Conservation (phyloP, 768 basidiomycete species). For the Harrya chromipes region DNA sequence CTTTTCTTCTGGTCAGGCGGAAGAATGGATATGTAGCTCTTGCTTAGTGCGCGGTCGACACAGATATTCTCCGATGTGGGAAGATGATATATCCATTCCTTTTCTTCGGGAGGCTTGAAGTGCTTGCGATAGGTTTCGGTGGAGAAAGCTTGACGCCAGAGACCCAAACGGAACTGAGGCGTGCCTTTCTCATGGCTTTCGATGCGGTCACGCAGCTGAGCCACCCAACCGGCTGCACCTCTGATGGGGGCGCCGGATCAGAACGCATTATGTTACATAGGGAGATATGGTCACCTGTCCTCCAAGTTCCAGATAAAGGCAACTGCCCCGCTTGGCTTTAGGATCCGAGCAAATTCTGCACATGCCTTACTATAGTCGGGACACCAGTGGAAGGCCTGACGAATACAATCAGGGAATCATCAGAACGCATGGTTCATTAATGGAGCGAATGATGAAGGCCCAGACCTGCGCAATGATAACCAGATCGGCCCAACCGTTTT, state of each 20-base stretch:
- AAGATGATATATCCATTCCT: constrained; percentile 50
- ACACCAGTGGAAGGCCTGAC: constrained; percentile 92
- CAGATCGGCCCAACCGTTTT: constrained; percentile 73
- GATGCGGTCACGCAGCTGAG: constrained; percentile 62
- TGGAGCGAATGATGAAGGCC: not conserved
- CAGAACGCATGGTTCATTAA: not conserved
- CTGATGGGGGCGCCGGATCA: constrained; percentile 30
- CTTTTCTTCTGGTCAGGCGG: constrained; percentile 53
- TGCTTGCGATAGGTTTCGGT: constrained; percentile 53
- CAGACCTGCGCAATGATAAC: constrained; percentile 71
- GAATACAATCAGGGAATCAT: constrained; percentile 6
- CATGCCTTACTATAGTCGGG: constrained; percentile 72
- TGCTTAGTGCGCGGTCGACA: constrained; percentile 69
- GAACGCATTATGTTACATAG: not conserved
- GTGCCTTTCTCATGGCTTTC: constrained; percentile 68
- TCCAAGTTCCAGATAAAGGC: constrained; percentile 92
- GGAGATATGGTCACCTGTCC: constrained; percentile 48
- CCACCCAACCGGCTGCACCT: constrained; percentile 69
- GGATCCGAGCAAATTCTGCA: constrained; percentile 73
- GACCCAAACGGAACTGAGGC: constrained; percentile 76
- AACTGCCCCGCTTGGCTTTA: constrained; percentile 71
- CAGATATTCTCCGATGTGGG: constrained; percentile 52
- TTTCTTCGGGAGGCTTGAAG: constrained; percentile 62
- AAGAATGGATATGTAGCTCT: constrained; percentile 78
- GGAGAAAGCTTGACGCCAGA: constrained; percentile 72